Evolutionary conservation across 192 early-diverging fungal genomes (phyloP).

Genomic region (Chytriomyces sp.): DNA sequence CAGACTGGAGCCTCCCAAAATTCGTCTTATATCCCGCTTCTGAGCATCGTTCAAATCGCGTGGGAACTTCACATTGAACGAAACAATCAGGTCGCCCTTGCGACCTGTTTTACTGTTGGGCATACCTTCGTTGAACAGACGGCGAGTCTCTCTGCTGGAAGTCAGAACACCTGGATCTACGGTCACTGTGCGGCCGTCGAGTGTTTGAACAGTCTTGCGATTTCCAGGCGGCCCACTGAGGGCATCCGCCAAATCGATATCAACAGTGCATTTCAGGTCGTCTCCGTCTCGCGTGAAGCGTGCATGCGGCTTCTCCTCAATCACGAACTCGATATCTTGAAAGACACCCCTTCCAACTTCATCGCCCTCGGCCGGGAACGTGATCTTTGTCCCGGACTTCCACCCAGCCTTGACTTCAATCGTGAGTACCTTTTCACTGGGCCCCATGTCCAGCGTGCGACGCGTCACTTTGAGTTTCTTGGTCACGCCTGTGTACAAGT

Average conservation of each 20-base stretch:
- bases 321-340: constrained; percentile 92
- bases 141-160: constrained; percentile 71
- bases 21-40: constrained; percentile 51
- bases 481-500: constrained; percentile 84
- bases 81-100: constrained; percentile 86
- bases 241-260: constrained; percentile 77
- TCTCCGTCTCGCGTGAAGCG: constrained; percentile 87
- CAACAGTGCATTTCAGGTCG: constrained; percentile 64
- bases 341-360: constrained; percentile 68
- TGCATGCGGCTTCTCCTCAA: constrained; percentile 91
- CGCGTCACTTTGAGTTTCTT: constrained; percentile 94
- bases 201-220: constrained; percentile 62
- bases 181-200: constrained; percentile 73
- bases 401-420: constrained; percentile 91
- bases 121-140: constrained; percentile 86
- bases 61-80: constrained; percentile 82
- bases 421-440: constrained; percentile 78
- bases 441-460: constrained; percentile 50
- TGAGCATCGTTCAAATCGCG: constrained; percentile 63
- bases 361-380: constrained; percentile 87
- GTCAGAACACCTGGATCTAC: constrained; percentile 70
- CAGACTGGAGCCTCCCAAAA: not conserved
- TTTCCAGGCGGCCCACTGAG: constrained; percentile 38
- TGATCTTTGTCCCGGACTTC: constrained; percentile 98
- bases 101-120: constrained; percentile 83